phyloP scores from a whole-genome alignment of 257 asterid genomes.

The Gardenia jasminoides region DNA sequence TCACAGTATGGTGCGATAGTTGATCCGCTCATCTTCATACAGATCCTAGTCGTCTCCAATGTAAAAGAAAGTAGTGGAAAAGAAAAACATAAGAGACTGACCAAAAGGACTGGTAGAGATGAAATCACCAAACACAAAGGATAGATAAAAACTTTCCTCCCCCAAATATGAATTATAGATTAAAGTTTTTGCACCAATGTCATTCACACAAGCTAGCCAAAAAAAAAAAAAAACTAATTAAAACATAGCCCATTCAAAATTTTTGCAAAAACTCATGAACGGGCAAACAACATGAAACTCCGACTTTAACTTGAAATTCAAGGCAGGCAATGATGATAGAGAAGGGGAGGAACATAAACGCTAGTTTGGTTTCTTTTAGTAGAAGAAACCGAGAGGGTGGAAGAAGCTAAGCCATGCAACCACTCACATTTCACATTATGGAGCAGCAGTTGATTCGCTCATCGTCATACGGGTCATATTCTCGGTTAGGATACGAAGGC shows the following conservation, averaged over 20 bases:
- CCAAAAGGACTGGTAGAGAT: too few species aligned
- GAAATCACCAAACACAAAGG: too few species aligned
- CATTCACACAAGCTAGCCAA: too few species aligned
- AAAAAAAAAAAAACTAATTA: too few species aligned
- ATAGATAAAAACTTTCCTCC: neutral
- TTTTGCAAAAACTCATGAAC: neutral
- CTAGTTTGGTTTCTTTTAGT: neutral
- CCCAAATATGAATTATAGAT: neutral
- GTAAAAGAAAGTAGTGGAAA: too few species aligned
- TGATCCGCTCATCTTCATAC: too few species aligned
- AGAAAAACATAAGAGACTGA: too few species aligned
- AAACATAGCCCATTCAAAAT: neutral
- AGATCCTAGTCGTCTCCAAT: too few species aligned
- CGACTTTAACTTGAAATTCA: too few species aligned
- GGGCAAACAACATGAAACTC: neutral
- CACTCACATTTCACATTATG: neutral
- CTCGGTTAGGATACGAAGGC: conserved; percentile 23
- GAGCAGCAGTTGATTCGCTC: conserved; percentile 12
- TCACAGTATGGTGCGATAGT: too few species aligned
- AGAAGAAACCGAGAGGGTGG: neutral
- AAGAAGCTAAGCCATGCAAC: neutral
- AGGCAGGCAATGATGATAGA: neutral
- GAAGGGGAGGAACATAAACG: neutral
- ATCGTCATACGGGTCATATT: conserved; percentile 22
- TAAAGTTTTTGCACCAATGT: neutral